phyloP scores from a whole-genome alignment of 352 stramenopile genomes.

The Pythium oligandrum region DNA sequence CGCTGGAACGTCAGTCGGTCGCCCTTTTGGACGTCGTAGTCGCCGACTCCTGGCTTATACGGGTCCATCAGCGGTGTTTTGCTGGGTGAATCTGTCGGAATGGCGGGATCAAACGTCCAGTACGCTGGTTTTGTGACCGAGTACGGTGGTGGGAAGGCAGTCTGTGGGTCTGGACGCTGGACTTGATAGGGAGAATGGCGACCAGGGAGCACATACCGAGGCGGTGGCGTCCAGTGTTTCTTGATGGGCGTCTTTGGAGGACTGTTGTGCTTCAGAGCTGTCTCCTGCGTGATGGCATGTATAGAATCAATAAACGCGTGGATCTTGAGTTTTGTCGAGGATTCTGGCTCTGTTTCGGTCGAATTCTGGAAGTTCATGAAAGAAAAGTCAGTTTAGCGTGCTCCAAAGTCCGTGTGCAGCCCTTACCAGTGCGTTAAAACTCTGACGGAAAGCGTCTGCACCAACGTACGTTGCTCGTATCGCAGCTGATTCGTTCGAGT shows the following conservation, averaged over 20 bases:
- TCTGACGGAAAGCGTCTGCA: constrained; percentile 15
- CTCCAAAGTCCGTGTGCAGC: no score
- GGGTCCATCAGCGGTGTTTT: constrained; percentile 8
- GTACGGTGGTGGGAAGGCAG: constrained; percentile 17
- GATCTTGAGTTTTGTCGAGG: constrained; percentile 4
- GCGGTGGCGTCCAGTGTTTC: no score
- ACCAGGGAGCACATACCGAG: no score
- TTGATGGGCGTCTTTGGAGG: no score
- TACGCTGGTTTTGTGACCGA: constrained; percentile 11
- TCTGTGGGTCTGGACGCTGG: constrained; percentile 5
- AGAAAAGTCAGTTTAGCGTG: no score
- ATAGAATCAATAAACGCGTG: constrained; percentile 9
- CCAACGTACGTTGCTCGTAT: constrained; percentile 13
- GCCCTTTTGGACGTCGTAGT: constrained; percentile 42
- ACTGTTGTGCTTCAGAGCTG: neutral
- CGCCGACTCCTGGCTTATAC: constrained; percentile 30
- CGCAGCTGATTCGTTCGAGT: neutral
- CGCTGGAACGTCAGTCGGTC: constrained; percentile 43
- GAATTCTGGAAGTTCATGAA: no score
- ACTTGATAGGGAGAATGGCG: neutral
- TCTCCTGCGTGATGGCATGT: neutral
- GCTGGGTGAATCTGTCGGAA: constrained; percentile 14
- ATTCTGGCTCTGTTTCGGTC: neutral
- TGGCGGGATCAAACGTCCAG: constrained; percentile 19
- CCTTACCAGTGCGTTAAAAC: constrained; percentile 4